These are phyloP conservation scores for Tuctoria greenei DNA, from an alignment of 176 grass and related monocot species.

Conservation along the genomic window DNA sequence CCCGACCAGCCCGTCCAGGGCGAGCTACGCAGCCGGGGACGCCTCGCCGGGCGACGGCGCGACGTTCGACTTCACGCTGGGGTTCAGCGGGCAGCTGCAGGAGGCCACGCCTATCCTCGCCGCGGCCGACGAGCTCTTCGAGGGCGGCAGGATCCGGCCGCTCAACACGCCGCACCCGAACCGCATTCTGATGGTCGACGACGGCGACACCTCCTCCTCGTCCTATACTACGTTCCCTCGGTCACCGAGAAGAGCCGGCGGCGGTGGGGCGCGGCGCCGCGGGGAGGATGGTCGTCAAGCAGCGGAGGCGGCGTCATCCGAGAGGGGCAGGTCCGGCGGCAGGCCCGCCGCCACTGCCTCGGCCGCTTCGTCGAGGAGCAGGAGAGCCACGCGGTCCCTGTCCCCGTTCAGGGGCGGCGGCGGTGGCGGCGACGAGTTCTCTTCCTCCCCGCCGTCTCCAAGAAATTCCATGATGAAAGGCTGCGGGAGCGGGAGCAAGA, in stretches of 20 bases:
- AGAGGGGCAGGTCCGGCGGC: constrained; percentile 38
- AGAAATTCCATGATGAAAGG: constrained; percentile 44
- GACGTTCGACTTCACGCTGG: constrained; percentile 61
- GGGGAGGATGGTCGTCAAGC: neutral
- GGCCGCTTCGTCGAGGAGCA: neutral
- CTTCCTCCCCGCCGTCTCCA: constrained; percentile 36
- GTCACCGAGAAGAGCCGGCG: constrained; percentile 10
- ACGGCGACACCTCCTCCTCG: neutral
- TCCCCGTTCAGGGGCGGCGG: constrained; percentile 57
- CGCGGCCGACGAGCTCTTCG: constrained; percentile 96
- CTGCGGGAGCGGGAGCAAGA: constrained; percentile 75
- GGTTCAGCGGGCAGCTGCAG: constrained; percentile 51
- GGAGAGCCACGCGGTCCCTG: constrained; percentile 55
- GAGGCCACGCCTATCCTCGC: constrained; percentile 49
- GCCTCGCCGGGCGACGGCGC: neutral
- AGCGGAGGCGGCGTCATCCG: neutral
- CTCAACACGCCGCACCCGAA: constrained; percentile 44
- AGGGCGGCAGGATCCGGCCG: constrained; percentile 86
- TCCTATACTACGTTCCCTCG: neutral
- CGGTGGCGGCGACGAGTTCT: constrained; percentile 33
- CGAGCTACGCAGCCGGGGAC: constrained; percentile 23
- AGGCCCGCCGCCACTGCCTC: constrained; percentile 15
- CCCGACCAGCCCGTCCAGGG: constrained; percentile 69
- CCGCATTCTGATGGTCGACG: constrained; percentile 1
- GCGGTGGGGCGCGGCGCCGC: neutral